These are phyloP conservation scores for Choiromyces venosus DNA, from an alignment of 495 filamentous ascomycete species.

Conservation along the genomic window DNA sequence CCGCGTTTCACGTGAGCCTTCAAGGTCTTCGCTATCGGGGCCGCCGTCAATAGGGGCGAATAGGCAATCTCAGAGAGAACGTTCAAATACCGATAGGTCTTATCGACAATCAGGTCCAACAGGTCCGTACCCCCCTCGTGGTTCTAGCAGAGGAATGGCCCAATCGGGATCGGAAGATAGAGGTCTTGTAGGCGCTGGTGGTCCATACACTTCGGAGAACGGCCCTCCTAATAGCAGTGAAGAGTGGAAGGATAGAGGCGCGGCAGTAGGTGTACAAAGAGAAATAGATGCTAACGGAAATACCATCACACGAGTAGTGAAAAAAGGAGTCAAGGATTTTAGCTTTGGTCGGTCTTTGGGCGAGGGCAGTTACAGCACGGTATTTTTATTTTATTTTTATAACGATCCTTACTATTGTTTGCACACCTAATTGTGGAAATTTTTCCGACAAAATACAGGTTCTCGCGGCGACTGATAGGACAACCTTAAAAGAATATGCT, in stretches of 20 bases:
- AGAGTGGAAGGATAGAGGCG: conserved; percentile 92
- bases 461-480: conserved; percentile 86
- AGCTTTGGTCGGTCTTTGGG: conserved; percentile 86
- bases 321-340: conserved; percentile 97
- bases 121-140: conserved; percentile 58
- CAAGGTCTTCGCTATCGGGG: conserved; percentile 34
- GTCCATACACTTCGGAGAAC: conserved; percentile 43
- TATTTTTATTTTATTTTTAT: conserved; percentile 43
- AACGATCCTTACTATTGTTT: background rate
- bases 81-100: conserved; percentile 41
- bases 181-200: conserved; percentile 4
- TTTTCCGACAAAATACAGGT: conserved; percentile 33
- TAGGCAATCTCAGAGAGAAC: conserved; percentile 35
- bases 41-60: conserved; percentile 31
- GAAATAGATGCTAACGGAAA: conserved; percentile 80
- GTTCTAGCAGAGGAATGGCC: conserved; percentile 60
- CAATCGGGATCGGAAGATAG: conserved; percentile 43
- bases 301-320: conserved; percentile 73
- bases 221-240: conserved; percentile 68
- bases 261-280: conserved; percentile 68
- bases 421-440: background rate
- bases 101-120: conserved; percentile 41
- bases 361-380: conserved; percentile 97
- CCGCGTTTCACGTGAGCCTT: conserved; percentile 41
- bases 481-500: conserved; percentile 92